Evolutionary conservation across 2,329 filamentous ascomycete genomes (phyloP).

Genomic region (Dactylonectria estremocensis): DNA sequence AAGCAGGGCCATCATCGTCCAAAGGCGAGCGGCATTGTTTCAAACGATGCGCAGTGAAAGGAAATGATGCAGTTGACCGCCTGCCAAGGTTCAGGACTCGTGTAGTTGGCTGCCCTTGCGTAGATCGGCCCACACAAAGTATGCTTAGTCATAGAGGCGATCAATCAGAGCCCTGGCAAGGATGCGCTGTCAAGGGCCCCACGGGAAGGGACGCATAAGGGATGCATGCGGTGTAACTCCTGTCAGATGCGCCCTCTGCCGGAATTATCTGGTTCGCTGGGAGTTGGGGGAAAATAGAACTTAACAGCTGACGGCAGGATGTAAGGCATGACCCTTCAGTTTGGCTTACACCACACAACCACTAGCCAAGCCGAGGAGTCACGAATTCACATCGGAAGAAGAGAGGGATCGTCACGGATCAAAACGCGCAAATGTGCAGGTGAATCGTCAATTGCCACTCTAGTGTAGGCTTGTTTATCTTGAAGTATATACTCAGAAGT

Average conservation of each 20-base stretch:
- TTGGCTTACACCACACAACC: background rate
- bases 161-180: background rate
- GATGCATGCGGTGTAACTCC: background rate
- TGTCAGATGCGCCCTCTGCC: background rate
- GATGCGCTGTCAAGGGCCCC: background rate
- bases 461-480: slow-evolving; percentile 16
- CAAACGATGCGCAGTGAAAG: background rate
- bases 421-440: background rate
- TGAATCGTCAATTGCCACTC: slow-evolving; percentile 18
- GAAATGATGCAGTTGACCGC: background rate
- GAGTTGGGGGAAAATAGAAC: background rate
- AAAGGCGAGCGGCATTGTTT: background rate
- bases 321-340: background rate
- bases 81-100: background rate
- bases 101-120: background rate
- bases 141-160: background rate
- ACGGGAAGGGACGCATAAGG: background rate
- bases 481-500: slow-evolving; percentile 44
- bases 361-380: background rate
- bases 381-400: too few relatives aligned
- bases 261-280: background rate
- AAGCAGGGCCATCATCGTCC: background rate
- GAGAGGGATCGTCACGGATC: background rate
- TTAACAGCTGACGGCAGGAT: background rate
- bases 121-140: background rate